phyloP scores from a whole-genome alignment of 805 yeast genomes.

The Candida boidinii region DNA sequence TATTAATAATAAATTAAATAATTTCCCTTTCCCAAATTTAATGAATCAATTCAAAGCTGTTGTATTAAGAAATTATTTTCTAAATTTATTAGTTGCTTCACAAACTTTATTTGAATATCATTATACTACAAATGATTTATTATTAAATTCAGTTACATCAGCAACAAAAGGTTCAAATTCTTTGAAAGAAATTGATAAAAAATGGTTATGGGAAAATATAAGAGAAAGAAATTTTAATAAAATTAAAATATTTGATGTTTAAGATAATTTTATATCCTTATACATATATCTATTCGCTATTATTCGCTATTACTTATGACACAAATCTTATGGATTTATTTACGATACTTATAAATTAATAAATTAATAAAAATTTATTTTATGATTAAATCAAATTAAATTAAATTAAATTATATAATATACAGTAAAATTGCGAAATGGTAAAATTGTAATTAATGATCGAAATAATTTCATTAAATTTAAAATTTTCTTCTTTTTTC shows the following conservation, averaged over 20 bases:
- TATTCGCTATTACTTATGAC: not conserved
- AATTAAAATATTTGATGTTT: constrained; percentile 24
- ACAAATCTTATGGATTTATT: no score
- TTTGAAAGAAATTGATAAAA: constrained; percentile 32
- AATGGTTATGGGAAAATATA: constrained; percentile 38
- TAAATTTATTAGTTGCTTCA: constrained; percentile 47
- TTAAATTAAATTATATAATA: not conserved
- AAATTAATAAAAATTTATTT: not conserved
- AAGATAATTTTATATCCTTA: not conserved
- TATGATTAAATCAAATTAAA: not conserved
- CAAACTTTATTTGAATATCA: constrained; percentile 45
- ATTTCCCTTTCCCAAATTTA: constrained; percentile 1
- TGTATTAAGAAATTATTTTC: constrained; percentile 39
- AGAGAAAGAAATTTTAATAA: constrained; percentile 42
- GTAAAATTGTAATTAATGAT: no score
- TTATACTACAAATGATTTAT: constrained; percentile 25
- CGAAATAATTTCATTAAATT: not conserved
- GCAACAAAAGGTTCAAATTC: constrained; percentile 10
- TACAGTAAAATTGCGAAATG: not conserved
- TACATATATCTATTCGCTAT: not conserved
- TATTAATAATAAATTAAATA: constrained; percentile 11
- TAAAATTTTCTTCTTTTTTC: constrained; percentile 48
- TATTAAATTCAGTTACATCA: not conserved
- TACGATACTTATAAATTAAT: not conserved
- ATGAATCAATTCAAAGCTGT: constrained; percentile 29